Percentiles rank a stretch among this genome's conserved stretches.
These are phyloP conservation scores for Dryas alaskensis DNA, from an alignment of 306 rosid species.

Conservation along the genomic window DNA sequence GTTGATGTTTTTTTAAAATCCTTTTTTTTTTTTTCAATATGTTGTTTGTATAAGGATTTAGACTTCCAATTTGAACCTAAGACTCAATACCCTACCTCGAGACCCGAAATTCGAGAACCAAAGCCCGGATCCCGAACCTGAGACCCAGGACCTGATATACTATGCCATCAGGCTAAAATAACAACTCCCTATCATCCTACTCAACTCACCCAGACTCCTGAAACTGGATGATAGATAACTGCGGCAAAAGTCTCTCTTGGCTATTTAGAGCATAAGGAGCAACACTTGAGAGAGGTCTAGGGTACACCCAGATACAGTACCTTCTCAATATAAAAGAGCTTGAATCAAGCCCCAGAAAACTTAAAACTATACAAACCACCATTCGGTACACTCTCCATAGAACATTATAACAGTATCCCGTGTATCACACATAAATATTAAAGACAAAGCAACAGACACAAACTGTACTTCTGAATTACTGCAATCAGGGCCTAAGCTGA, in stretches of 20 bases:
- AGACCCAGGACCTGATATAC: neutral
- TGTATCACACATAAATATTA: neutral
- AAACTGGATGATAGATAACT: neutral
- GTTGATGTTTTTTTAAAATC: no score
- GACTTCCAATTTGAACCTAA: no score
- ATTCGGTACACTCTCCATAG: neutral
- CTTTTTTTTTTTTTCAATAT: no score
- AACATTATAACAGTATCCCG: neutral
- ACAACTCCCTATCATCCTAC: neutral
- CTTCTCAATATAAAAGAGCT: neutral
- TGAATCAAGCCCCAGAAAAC: slow-evolving; percentile 1
- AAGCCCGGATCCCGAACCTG: no score
- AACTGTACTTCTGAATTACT: neutral
- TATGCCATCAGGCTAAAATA: neutral
- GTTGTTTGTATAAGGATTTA: no score
- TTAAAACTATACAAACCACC: neutral
- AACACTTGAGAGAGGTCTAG: neutral
- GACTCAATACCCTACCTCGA: no score
- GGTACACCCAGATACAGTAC: neutral
- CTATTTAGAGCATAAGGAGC: slow-evolving; percentile 8
- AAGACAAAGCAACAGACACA: neutral
- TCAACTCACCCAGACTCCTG: neutral
- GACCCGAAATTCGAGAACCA: no score
- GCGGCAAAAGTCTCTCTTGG: neutral
- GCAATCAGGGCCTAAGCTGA: neutral